Evolutionary conservation across 1,139 yeast genomes (phyloP), one percentile per base, ranked within the genome.

Genomic region (Tardiomyces digboiensis): DNA sequence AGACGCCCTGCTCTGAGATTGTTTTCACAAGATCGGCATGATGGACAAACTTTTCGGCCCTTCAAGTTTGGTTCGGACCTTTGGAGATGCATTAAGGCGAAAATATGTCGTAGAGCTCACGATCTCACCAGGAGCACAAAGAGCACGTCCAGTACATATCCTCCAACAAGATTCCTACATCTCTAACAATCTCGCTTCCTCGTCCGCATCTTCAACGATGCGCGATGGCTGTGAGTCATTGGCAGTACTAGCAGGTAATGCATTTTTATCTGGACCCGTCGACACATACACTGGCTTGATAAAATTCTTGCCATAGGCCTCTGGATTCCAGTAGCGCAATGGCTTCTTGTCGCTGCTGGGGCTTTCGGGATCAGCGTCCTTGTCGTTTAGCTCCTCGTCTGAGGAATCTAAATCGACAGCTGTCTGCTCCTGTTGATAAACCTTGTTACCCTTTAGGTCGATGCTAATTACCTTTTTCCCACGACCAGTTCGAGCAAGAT

Each of bases 381-480:
- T 49, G 12, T 44, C 47, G 2, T 50, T 57, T 3, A 52, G 53
- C 12, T 47, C 53, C 6, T 52, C 56, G 2, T 51, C 63, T 14
- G 44, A 52, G 8, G 49, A 45, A 40, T 49, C 49, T 16, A 58
- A 54, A 21, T 44, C 42, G 19, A 38, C 12, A 21, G 13, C 57
- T 42, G 67, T 72, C 33, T 60, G 57, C 42, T 70, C 56, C 4
- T 66, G 65, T 4, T 39, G 53, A 40, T 54, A 58, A 2, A 82
- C 95, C 58, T 85, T 84, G n/a, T 95, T 95, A 52, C 89, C 82
- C 42, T 75, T 72, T 19, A 91, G 79, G 19, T 82, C 78, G 74
- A 91, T 80, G 52, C 84, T 87, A 41, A 91, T 70, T 1, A 83
- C 82, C 46, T 76, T 78, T 47, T 78, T 78, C 2, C 89, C 89